Conservation (phyloP, 2,329 filamentous ascomycete genomes). For the Tolypocladium album region DNA sequence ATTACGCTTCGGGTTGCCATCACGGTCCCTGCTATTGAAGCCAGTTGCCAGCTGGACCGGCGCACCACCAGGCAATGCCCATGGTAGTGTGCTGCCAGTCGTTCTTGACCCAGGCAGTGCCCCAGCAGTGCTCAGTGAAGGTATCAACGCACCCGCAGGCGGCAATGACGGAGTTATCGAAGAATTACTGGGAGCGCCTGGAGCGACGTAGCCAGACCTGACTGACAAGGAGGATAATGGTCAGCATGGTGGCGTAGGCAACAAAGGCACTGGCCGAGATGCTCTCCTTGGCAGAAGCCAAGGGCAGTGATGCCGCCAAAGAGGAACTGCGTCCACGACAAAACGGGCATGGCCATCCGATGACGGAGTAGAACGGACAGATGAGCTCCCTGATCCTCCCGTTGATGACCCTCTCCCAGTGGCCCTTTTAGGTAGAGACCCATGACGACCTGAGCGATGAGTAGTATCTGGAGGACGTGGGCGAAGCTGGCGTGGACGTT, state of each 20-base stretch:
- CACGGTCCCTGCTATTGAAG: conserved; percentile 71
- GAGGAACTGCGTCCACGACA: conserved; percentile 87
- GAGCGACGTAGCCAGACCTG: conserved; percentile 76
- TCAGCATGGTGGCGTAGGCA: conserved; percentile 80
- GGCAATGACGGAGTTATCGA: conserved; percentile 82
- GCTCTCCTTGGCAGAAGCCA: conserved; percentile 87
- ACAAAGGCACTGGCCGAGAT: conserved; percentile 90
- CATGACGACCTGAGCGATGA: conserved; percentile 65
- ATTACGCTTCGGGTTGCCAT: conserved; percentile 82
- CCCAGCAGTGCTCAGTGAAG: conserved; percentile 96
- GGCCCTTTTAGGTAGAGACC: conserved; percentile 86
- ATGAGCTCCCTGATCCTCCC: conserved; percentile 64
- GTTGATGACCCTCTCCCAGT: conserved; percentile 76
- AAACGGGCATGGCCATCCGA: conserved; percentile 83
- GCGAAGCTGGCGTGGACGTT: conserved; percentile 81
- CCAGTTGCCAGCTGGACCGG: conserved; percentile 86
- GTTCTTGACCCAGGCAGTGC: conserved; percentile 75
- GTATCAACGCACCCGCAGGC: conserved; percentile 96
- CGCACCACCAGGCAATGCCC: conserved; percentile 98
- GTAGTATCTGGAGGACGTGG: conserved; percentile 66
- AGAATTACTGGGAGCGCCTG: conserved; percentile 93
- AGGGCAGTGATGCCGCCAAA: conserved; percentile 89
- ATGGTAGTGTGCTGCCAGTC: conserved; percentile 98
- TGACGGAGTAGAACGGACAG: conserved; percentile 63
- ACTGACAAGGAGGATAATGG: conserved; percentile 76